phyloP scores from a whole-genome alignment of 768 basidiomycete genomes.

The Lyophyllum atratum region DNA sequence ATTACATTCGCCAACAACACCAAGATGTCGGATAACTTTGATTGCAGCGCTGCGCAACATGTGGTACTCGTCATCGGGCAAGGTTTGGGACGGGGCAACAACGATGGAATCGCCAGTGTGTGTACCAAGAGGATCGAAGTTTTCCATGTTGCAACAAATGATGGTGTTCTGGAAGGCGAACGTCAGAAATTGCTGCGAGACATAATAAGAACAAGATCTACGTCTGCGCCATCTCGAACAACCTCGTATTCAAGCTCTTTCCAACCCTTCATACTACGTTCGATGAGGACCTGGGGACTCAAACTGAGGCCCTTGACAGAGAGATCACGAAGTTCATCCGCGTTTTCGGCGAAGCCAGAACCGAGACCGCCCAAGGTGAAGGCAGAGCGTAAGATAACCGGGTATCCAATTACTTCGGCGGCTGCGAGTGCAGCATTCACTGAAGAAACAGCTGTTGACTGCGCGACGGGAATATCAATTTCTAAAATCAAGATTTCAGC shows the following conservation, averaged over 20 bases:
- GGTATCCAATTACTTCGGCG: slow-evolving; percentile 91
- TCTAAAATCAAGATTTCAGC: slow-evolving; percentile 49
- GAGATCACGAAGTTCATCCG: slow-evolving; percentile 92
- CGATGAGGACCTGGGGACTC: slow-evolving; percentile 94
- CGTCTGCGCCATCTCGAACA: slow-evolving; percentile 96
- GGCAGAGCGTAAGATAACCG: slow-evolving; percentile 94
- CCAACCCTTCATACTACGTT: slow-evolving; percentile 99
- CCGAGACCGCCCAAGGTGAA: slow-evolving; percentile 98
- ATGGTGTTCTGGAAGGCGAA: slow-evolving; percentile 78
- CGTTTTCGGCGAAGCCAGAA: slow-evolving; percentile 94
- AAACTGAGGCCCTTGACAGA: slow-evolving; percentile 89
- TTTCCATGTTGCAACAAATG: slow-evolving; percentile 99
- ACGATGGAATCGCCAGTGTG: slow-evolving; percentile 99
- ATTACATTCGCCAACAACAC: slow-evolving; percentile 94
- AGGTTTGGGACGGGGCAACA: slow-evolving; percentile 96
- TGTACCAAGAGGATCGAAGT: slow-evolving; percentile 98
- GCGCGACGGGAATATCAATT: slow-evolving; percentile 94
- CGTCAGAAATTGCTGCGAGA: slow-evolving; percentile 12
- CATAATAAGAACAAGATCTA: slow-evolving; percentile 40
- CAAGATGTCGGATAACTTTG: slow-evolving; percentile 91
- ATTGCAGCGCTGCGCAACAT: slow-evolving; percentile 98
- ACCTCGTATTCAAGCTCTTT: slow-evolving; percentile 99
- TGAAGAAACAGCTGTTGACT: slow-evolving; percentile 95
- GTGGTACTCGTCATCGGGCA: slow-evolving; percentile 98
- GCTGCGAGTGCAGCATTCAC: slow-evolving; percentile 92